Base-by-base conservation (phyloP, 352 stramenopile genomes). In the Phytopythium montanum region DNA sequence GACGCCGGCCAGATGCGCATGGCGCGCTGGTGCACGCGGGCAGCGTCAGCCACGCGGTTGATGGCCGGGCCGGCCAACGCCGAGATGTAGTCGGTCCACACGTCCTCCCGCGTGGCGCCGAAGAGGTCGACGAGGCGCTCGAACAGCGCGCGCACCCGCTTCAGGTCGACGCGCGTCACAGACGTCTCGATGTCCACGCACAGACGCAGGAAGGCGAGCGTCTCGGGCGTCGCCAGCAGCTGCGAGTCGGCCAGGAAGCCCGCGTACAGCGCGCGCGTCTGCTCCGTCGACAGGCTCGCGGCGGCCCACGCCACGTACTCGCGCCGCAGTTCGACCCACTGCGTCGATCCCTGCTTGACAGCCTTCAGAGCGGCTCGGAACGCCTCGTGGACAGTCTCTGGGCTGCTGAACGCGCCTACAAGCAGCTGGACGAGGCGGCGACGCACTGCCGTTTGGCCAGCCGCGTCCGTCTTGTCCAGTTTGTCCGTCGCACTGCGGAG, bases 101-200 rank as follows among this genome's bases (percentile, higher is more conserved):
- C 75, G 36, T 87, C 81, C 56, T 93, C 80, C 4, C 74, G 60
- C 26, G 59, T 48, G 39, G 56, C 55, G 45, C 86, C 81, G 36
- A 89, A 95, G 3, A 95, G 64, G 51, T 94, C 86, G 31, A 95
- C 69, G 50, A 94, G 60, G 70, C 91, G 91, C 66, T 95, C 86
- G 60, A 91, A 94, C 46, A 95, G 63, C 55, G 67, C 61, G 42
- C 79, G 81, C 60, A 92, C 77, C 18, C 76, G 70, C 14, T 68
- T 41, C 14, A 81, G 62, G 16, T 69, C 59, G 21, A 84, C 65
- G 5, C 21, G 33, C 9, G 70, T 46, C 12, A 60, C 56, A 16
- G 84, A 73, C n/a, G 72, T 83, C 69, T 95, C 84, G 25, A 90
- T 70, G 54, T 87, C 72, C 51, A 95, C 70, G 58, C 81, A 93